Base-by-base conservation (phyloP, 768 basidiomycete genomes). In the Pulveroboletus ravenelii region DNA sequence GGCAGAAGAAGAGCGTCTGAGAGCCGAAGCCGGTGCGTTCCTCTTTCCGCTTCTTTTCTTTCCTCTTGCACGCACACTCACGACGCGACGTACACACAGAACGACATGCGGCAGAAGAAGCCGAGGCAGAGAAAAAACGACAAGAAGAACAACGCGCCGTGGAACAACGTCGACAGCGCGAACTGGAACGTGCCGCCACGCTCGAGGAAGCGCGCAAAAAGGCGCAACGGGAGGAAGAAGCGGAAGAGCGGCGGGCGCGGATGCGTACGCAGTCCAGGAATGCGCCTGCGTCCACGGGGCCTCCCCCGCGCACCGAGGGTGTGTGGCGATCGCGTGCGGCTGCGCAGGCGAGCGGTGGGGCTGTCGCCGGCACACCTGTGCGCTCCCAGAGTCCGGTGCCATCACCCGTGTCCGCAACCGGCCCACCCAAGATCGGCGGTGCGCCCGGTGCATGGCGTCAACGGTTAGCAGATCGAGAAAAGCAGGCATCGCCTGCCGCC, bases 151-250 rank as follows among this genome's bases (percentile, higher is more conserved):
- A 82, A 56, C 79, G 76, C 34, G 56, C 58, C 1, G 69, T 67
- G 2, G 77, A 73, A 1, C 54, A 70, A 25, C 85, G 86, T 43
- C 80, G 77, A 50, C 62, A 76, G 41, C 82, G 79, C 47, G 78
- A 77, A 25, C 68, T 52, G 15, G 76, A 80, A 48, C 78, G 78
- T 25, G 76, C 76, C 14, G 79, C 76, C 14, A 74, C 73, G 0
- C 15, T 67, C 13, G 82, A 87, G 48, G 67, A 77, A 25, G 82
- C 80, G 1, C 80, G 78, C n/a, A 70, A 75, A 44, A 85, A 80
- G 54, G 70, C 68, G 12, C 78, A 82, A 57, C 78, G 84, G 35
- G 88, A 87, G 58, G 82, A 84, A n/a, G 86, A 88, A 52, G 86
- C 87, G 1, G 78, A 65, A 46, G 78, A 68, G 72, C 72, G 46